Evolutionary conservation across 495 filamentous ascomycete species (phyloP).

Genomic region (Hypomontagnella submonticulosa): DNA sequence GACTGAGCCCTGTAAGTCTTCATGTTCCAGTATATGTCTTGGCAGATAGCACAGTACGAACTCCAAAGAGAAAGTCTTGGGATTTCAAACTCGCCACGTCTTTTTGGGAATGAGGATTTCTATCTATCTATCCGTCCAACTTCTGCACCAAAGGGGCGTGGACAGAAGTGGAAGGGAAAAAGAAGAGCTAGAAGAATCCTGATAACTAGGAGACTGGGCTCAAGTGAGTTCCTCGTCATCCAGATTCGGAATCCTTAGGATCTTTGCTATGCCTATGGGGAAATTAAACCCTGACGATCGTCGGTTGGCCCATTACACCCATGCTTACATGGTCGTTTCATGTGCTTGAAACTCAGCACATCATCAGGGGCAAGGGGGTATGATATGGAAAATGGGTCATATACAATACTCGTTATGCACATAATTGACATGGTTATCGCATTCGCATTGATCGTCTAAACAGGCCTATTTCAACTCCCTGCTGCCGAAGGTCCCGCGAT

Average conservation of each 20-base stretch:
- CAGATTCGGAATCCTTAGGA: constrained; percentile 35
- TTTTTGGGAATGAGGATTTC: too few relatives aligned
- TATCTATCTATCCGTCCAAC: neutral
- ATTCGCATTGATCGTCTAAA: constrained; percentile 36
- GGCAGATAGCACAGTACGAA: too few relatives aligned
- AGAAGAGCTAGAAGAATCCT: constrained; percentile 27
- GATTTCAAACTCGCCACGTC: too few relatives aligned
- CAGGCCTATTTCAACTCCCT: neutral
- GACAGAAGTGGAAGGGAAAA: constrained; percentile 1
- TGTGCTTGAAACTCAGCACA: constrained; percentile 45
- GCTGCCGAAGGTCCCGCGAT: neutral
- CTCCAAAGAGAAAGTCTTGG: too few relatives aligned
- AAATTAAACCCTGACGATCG: constrained; percentile 40
- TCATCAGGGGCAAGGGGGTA: constrained; percentile 21
- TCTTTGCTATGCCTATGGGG: constrained; percentile 33
- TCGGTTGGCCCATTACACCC: constrained; percentile 16
- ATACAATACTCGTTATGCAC: too few relatives aligned
- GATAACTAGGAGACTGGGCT: constrained; percentile 15
- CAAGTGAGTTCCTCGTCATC: constrained; percentile 17
- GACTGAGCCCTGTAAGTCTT: too few relatives aligned
- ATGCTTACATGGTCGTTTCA: constrained; percentile 43
- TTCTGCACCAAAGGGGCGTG: constrained; percentile 10
- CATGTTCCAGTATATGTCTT: too few relatives aligned
- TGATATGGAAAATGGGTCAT: too few relatives aligned
- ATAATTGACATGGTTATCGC: constrained; percentile 20